Base-by-base conservation (phyloP, 768 basidiomycete genomes). In the Leccinum pellstonianum region DNA sequence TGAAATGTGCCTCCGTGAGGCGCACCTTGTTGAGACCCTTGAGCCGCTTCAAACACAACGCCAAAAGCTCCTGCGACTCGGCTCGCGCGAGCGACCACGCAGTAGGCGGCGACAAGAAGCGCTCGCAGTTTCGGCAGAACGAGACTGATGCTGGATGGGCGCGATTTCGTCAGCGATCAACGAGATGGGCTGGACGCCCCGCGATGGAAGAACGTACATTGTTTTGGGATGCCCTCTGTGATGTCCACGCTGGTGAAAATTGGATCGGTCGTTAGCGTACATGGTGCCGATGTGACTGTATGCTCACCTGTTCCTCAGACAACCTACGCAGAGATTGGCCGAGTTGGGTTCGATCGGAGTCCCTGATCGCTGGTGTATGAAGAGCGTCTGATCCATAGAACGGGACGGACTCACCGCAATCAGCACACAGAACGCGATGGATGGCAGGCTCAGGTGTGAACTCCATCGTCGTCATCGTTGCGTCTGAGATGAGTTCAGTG, bases 191-290 rank as follows among this genome's bases (percentile, higher is more conserved):
- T 37, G 49, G 48, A 51, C 21, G 6, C 6, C 15, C 15, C 29
- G 15, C 43, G 19, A 1, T 10, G 17, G 29, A 17, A 19, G 54
- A n/a, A 71, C 77, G 54, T 55, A 90, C 91, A 86, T 85, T 93
- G 92, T 71, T 95, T 98, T 7, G 95, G 96, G 55, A 98, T 98
- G 14, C 94, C 95, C 72, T 98, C 96, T 1, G 95, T 98, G 71
- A 99, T 96, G 73, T 99, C 97, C 61, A 98, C 87, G 8, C 91
- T 93, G 4, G 43, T 52, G 21, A 29, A 6, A 23, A 50, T 29
- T 14, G 0, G 8, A 21, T 10, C n/a, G 25, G 2, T 52, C 55
- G 8, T 62, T 59, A 56, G 31, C 2, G 6, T 29, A 33, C 35
- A 52, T 17, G 7, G 19, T 12, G 50, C 14, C 11, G 21, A 60